Evolutionary conservation across 495 filamentous ascomycete genomes (phyloP), one percentile per base, ranked within the genome.

Genomic region (Monascus purpureus): DNA sequence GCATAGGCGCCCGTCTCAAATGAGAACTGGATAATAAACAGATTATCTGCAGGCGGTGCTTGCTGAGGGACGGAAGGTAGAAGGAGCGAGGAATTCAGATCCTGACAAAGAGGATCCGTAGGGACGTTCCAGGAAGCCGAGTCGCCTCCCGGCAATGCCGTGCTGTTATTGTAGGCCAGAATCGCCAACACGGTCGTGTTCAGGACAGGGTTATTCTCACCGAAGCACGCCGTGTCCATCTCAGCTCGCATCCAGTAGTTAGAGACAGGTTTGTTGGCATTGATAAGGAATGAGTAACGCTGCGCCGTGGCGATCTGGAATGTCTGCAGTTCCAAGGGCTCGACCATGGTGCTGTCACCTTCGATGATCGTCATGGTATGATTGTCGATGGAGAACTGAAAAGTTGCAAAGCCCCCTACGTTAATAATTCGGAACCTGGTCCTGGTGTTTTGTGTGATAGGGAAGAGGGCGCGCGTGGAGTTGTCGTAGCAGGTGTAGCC

Each of bases 351-450:
- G 22, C 22, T 11, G 22, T 24, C 22, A n/a, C 71, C 72, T 42
- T 78, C 73, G 24, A 72, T 62, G 28, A 78, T 51, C 8, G 49
- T 44, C 8, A 47, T n/a, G 26, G 41, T 36, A 28, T 71, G 66
- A 13, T 55, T 49, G 37, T 72, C 67, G 27, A 70, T 39, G 11
- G 44, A 49, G 18, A 71, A 47, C 32, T 68, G 53, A 36, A 68
- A 65, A 45, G 57, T 63, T 4, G 63, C 68, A 17, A 68, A 69
- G 0, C 62, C 60, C 13, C 64, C 67, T 6, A 63, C 56, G 29
- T 78, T 78, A 36, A 78, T 59, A 25, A 78, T 50, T 4, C 73
- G 57, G 16, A 78, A 39, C n/a, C 57, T 6, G 11, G 6, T 6
- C 11, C 22, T 6, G 19, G 13, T 13, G 29, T 31, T 31, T 19